Evolutionary conservation across 2,329 filamentous ascomycete genomes (phyloP).

Genomic region (Colletotrichum abscissum): DNA sequence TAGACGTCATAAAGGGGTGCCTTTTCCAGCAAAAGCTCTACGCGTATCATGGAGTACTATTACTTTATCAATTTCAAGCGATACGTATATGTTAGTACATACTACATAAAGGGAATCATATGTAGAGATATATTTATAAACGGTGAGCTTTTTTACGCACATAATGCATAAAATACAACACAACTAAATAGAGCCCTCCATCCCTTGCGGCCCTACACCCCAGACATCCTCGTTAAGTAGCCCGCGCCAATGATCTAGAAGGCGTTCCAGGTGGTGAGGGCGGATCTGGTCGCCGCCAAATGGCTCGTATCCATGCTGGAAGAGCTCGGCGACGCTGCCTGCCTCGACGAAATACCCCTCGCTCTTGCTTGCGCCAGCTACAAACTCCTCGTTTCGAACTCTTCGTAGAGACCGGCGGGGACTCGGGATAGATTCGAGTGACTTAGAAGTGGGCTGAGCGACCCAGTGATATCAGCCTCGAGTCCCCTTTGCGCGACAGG

Average conservation of each 20-base stretch:
- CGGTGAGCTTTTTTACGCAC: too few relatives aligned
- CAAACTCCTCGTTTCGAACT: neutral
- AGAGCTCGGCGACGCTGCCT: constrained; percentile 39
- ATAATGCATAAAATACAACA: too few relatives aligned
- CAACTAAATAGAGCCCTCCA: neutral
- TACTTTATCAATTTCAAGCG: too few relatives aligned
- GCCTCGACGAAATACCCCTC: neutral
- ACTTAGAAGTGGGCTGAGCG: constrained; percentile 4
- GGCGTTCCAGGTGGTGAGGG: neutral
- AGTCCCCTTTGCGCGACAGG: constrained; percentile 29
- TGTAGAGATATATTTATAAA: too few relatives aligned
- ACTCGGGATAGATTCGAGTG: constrained; percentile 32
- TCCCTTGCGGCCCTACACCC: neutral
- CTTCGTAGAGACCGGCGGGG: too few relatives aligned
- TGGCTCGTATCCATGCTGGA: constrained; percentile 47
- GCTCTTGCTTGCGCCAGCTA: constrained; percentile 11
- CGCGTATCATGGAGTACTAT: too few relatives aligned
- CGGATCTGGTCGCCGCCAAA: constrained; percentile 45
- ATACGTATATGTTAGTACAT: too few relatives aligned
- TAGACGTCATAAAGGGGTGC: too few relatives aligned
- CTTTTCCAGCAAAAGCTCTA: too few relatives aligned
- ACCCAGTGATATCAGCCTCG: constrained; percentile 8
- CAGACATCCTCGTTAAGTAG: neutral
- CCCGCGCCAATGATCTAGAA: neutral
- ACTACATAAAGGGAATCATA: too few relatives aligned